Percentiles rank a stretch among this genome's conserved stretches.
Evolutionary conservation across 352 stramenopile species (phyloP).

Genomic region (Phytophthora macrochlamydospora): DNA sequence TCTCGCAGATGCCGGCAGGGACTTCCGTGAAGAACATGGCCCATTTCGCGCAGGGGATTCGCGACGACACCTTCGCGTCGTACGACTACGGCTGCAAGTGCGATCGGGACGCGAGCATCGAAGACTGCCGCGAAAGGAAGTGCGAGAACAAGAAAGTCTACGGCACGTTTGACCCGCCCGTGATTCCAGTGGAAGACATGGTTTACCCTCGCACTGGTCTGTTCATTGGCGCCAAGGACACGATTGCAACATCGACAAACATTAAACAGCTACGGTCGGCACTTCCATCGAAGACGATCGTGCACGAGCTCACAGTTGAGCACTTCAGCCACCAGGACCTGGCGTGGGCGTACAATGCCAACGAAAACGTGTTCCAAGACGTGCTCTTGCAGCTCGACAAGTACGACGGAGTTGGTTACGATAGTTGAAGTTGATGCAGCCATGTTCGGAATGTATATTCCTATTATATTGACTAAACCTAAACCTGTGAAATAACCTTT

Average conservation of each 20-base stretch:
- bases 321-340: constrained; percentile 62
- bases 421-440: too few species aligned
- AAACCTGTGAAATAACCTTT: too few species aligned
- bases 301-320: constrained; percentile 42
- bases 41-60: constrained; percentile 56
- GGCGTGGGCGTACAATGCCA: constrained; percentile 50
- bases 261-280: constrained; percentile 36
- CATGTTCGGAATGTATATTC: too few species aligned
- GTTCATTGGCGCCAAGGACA: constrained; percentile 45
- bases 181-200: constrained; percentile 25
- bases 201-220: constrained; percentile 46
- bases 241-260: constrained; percentile 38
- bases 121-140: constrained; percentile 28
- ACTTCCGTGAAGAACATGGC: constrained; percentile 65
- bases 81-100: constrained; percentile 64
- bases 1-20: constrained; percentile 53
- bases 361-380: constrained; percentile 48
- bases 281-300: constrained; percentile 41
- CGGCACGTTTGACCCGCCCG: constrained; percentile 43
- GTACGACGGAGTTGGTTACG: constrained; percentile 42
- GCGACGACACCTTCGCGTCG: constrained; percentile 45
- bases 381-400: constrained; percentile 43
- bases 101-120: constrained; percentile 20
- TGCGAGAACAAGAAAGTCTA: constrained; percentile 57
- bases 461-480: too few species aligned